Evolutionary conservation across 116 monocot species (phyloP).

Genomic region (Thalassia testudinum): DNA sequence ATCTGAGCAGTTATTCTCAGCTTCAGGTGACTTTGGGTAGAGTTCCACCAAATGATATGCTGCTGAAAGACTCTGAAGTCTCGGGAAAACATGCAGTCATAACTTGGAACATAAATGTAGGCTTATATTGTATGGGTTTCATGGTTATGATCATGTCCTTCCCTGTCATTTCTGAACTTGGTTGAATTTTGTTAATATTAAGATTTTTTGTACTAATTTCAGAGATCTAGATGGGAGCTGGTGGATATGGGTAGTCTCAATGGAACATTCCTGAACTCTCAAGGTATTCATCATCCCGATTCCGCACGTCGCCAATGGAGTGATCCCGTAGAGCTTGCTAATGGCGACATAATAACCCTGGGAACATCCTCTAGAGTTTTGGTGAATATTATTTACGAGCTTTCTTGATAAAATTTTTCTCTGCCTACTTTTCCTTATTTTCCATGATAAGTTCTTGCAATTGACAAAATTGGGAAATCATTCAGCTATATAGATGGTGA

Average conservation of each 20-base stretch:
- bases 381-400: slow-evolving; percentile 27
- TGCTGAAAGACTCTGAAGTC: slow-evolving; percentile 80
- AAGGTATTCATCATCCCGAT: slow-evolving; percentile 39
- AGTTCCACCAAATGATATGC: slow-evolving; percentile 60
- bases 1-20: slow-evolving; percentile 21
- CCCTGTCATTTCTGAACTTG: too few relatives aligned
- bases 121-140: background rate
- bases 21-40: slow-evolving; percentile 78
- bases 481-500: too few relatives aligned
- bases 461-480: too few relatives aligned
- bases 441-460: too few relatives aligned
- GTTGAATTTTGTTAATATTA: too few relatives aligned
- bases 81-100: slow-evolving; percentile 90
- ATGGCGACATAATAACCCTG: slow-evolving; percentile 76
- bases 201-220: background rate
- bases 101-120: slow-evolving; percentile 79
- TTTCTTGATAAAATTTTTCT: too few relatives aligned
- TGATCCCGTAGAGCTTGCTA: slow-evolving; percentile 49
- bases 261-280: slow-evolving; percentile 77
- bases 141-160: too few relatives aligned
- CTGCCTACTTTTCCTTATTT: too few relatives aligned
- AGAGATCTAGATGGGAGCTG: slow-evolving; percentile 77
- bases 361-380: slow-evolving; percentile 68
- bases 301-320: slow-evolving; percentile 44
- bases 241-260: slow-evolving; percentile 91